A percentile compares a stretch with the other conserved stretches of the same genome.
Evolutionary conservation across 2,329 filamentous ascomycete species (phyloP).

Genomic region (Elsinoe arachidis): DNA sequence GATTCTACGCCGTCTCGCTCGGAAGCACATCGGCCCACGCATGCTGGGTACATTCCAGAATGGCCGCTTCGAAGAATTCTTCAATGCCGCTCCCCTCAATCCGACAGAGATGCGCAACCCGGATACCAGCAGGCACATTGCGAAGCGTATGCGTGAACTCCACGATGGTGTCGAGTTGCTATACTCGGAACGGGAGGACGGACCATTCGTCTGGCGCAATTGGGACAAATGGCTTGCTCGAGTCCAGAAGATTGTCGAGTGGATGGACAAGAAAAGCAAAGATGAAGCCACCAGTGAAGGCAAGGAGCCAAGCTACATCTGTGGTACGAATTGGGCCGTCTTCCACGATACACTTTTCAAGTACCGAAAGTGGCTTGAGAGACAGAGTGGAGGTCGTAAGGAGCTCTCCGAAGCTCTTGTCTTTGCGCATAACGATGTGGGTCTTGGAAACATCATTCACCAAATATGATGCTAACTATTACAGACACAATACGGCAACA

Average conservation of each 20-base stretch:
- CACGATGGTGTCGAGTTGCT: slow-evolving; percentile 89
- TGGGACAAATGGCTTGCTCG: slow-evolving; percentile 86
- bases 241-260: slow-evolving; percentile 51
- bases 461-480: background rate
- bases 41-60: slow-evolving; percentile 88
- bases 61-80: slow-evolving; percentile 90
- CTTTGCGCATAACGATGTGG: slow-evolving; percentile 96
- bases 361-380: slow-evolving; percentile 67
- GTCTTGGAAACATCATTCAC: slow-evolving; percentile 25
- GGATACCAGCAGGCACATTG: slow-evolving; percentile 83
- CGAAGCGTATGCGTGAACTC: slow-evolving; percentile 93
- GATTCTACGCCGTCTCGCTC: slow-evolving; percentile 74
- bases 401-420: slow-evolving; percentile 67
- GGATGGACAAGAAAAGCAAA: slow-evolving; percentile 53
- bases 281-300: background rate
- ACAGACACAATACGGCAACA: slow-evolving; percentile 96
- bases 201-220: slow-evolving; percentile 79
- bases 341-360: slow-evolving; percentile 69
- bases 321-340: slow-evolving; percentile 70
- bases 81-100: slow-evolving; percentile 75
- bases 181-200: slow-evolving; percentile 64
- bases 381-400: slow-evolving; percentile 58
- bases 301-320: slow-evolving; percentile 65
- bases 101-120: slow-evolving; percentile 66
- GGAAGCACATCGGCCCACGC: slow-evolving; percentile 87